These are phyloP conservation scores for Termitomyces sp. DNA, from an alignment of 768 basidiomycete genomes.

Conservation along the genomic window DNA sequence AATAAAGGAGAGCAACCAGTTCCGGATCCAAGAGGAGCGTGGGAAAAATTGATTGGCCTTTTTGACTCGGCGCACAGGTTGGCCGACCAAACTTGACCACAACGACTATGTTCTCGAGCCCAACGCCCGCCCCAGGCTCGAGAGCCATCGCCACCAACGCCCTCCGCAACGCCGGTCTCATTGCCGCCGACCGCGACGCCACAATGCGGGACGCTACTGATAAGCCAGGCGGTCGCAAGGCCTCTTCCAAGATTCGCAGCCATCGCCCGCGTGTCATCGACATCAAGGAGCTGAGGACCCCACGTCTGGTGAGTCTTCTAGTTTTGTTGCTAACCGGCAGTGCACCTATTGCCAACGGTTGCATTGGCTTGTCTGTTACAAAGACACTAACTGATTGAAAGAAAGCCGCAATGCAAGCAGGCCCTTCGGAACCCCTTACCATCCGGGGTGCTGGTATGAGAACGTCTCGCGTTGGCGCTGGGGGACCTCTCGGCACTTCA, in stretches of 20 bases:
- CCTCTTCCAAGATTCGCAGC: conserved; percentile 51
- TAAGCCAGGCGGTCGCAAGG: conserved; percentile 72
- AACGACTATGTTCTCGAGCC: conserved; percentile 37
- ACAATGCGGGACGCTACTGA: conserved; percentile 68
- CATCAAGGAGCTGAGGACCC: conserved; percentile 45
- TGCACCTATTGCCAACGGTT: neutral
- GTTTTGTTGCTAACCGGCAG: conserved; percentile 18
- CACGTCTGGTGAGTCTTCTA: conserved; percentile 62
- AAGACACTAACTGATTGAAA: conserved; percentile 9
- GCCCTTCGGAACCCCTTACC: conserved; percentile 49
- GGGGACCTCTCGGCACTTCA: neutral
- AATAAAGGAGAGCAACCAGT: neutral
- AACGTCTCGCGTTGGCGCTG: neutral
- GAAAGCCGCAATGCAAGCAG: conserved; percentile 30
- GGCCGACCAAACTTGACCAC: conserved; percentile 10
- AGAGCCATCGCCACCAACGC: conserved; percentile 57
- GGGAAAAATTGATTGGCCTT: conserved; percentile 23
- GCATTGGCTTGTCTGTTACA: neutral
- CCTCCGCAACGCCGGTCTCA: conserved; percentile 67
- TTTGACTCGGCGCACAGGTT: conserved; percentile 28
- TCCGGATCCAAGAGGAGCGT: conserved; percentile 13
- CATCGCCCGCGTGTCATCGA: conserved; percentile 61
- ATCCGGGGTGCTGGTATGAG: conserved; percentile 53
- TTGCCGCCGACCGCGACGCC: conserved; percentile 71
- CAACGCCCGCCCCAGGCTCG: conserved; percentile 53